phyloP scores from a whole-genome alignment of 495 filamentous ascomycete genomes.

The Parathielavia appendiculata region DNA sequence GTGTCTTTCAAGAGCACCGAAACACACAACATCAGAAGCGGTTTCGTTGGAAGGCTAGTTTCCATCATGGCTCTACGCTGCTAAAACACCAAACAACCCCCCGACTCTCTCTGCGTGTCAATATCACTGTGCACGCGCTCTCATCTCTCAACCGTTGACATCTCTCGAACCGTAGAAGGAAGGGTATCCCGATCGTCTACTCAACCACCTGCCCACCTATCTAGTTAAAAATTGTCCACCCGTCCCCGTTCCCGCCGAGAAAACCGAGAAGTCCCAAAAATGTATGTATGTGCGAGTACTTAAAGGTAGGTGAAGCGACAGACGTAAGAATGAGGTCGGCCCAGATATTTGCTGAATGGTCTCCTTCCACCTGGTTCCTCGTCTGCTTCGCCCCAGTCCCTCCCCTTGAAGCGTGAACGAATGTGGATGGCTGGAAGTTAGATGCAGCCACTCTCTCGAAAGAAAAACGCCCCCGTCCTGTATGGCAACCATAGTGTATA shows the following conservation, averaged over 20 bases:
- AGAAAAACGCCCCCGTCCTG: not conserved
- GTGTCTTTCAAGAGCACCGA: too few relatives aligned
- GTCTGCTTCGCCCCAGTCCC: not conserved
- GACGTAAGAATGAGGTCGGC: not conserved
- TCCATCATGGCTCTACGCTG: too few relatives aligned
- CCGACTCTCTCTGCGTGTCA: too few relatives aligned
- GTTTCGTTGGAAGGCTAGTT: too few relatives aligned
- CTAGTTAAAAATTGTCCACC: not conserved
- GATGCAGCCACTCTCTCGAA: not conserved
- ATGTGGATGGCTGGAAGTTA: not conserved
- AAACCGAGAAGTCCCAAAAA: not conserved
- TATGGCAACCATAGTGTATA: not conserved
- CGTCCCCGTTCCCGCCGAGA: not conserved
- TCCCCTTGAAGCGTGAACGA: not conserved
- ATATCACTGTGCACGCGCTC: too few relatives aligned
- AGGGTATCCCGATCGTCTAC: slow-evolving; percentile 18
- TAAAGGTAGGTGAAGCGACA: not conserved
- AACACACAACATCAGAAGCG: too few relatives aligned
- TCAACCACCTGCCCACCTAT: not conserved
- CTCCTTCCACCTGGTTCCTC: not conserved
- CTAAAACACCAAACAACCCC: too few relatives aligned
- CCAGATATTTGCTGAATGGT: not conserved
- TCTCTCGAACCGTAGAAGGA: slow-evolving; percentile 4
- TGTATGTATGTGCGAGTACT: not conserved
- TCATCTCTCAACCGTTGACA: too few relatives aligned